These are phyloP conservation scores for Silene latifolia DNA, from an alignment of 148 eudicot species.

Conservation along the genomic window DNA sequence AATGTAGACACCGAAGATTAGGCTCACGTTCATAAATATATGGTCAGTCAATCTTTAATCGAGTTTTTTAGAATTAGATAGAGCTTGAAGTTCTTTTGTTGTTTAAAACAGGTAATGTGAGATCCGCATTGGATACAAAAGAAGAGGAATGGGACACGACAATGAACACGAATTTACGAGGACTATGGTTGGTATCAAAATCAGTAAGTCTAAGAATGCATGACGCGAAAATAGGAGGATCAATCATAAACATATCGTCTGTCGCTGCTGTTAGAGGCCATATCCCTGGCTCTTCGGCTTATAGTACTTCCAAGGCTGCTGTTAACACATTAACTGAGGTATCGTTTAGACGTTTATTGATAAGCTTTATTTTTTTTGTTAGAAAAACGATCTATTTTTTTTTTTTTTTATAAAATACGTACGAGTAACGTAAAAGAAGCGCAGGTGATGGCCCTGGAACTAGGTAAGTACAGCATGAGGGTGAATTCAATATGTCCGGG, in stretches of 20 bases:
- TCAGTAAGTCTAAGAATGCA: conserved; percentile 54
- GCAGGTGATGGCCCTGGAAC: conserved; percentile 52
- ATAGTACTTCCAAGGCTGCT: conserved; percentile 55
- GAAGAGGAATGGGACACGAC: conserved; percentile 70
- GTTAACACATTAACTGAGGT: conserved; percentile 51
- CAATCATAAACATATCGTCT: conserved; percentile 61
- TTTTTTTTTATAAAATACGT: too few species aligned
- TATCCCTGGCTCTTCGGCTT: conserved; percentile 46
- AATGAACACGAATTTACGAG: conserved; percentile 47
- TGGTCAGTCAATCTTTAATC: neutral
- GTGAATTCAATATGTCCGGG: conserved; percentile 67
- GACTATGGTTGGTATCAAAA: conserved; percentile 74
- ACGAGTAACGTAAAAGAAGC: too few species aligned
- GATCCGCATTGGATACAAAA: conserved; percentile 36
- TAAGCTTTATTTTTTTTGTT: too few species aligned
- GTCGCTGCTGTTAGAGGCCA: conserved; percentile 47
- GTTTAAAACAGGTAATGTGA: conserved; percentile 37
- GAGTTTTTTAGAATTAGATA: neutral
- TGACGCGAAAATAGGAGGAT: conserved; percentile 49
- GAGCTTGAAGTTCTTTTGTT: neutral
- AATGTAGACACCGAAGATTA: too few species aligned
- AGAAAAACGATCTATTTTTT: too few species aligned
- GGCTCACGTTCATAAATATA: too few species aligned
- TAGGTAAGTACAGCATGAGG: conserved; percentile 49
- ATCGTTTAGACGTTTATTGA: neutral